Evolutionary conservation across 2,329 filamentous ascomycete species (phyloP).

Genomic region (Ophiostoma populinum): DNA sequence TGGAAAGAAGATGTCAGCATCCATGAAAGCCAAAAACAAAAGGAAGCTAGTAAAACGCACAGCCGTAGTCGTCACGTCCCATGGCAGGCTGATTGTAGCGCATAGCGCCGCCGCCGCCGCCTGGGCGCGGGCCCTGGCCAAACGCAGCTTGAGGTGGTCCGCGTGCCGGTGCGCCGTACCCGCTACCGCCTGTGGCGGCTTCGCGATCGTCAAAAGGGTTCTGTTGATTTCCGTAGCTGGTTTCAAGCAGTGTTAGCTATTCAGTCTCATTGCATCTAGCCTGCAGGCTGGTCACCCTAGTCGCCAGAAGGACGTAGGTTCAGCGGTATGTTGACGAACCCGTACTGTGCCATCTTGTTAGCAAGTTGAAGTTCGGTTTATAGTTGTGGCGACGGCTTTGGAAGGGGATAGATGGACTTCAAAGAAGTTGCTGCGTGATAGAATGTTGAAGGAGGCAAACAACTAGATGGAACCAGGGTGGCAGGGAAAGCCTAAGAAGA

Average conservation of each 20-base stretch:
- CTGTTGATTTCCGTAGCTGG: conserved; percentile 34
- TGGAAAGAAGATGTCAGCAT: not conserved
- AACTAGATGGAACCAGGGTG: not conserved
- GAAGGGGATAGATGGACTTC: not conserved
- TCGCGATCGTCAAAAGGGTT: conserved; percentile 42
- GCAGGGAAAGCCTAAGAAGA: not conserved
- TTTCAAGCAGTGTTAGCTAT: conserved; percentile 16
- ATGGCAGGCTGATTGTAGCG: conserved; percentile 17
- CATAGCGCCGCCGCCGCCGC: conserved; percentile 12
- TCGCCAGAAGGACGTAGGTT: too few relatives aligned
- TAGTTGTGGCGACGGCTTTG: not conserved
- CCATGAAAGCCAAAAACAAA: too few relatives aligned
- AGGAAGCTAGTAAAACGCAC: conserved; percentile 13
- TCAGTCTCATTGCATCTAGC: not conserved
- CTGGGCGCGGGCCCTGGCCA: conserved; percentile 17
- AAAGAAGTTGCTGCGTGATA: too few relatives aligned
- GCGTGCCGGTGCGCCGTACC: conserved; percentile 18
- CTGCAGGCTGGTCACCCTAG: too few relatives aligned
- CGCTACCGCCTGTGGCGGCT: conserved; percentile 21
- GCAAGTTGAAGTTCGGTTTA: conserved; percentile 11
- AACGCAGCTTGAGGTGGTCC: conserved; percentile 15
- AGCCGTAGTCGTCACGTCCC: conserved; percentile 21
- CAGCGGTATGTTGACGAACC: conserved; percentile 26
- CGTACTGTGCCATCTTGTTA: conserved; percentile 33
- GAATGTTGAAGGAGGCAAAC: not conserved